Evolutionary conservation across 805 yeast species (phyloP).

Genomic region (Candida takata): DNA sequence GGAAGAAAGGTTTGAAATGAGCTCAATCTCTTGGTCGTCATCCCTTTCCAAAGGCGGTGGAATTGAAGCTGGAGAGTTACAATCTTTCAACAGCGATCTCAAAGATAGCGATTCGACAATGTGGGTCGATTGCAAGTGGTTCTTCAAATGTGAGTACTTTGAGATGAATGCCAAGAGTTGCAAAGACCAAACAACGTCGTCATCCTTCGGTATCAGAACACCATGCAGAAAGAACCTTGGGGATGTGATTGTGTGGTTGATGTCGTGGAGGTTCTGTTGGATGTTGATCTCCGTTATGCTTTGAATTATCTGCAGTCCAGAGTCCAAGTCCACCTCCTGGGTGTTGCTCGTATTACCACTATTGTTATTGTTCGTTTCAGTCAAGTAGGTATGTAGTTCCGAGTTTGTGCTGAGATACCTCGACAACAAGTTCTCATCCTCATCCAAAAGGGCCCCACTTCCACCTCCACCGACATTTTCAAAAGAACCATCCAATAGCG

Average conservation of each 20-base stretch:
- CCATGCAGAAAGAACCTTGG: conserved; percentile 61
- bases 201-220: conserved; percentile 80
- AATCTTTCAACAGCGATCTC: conserved; percentile 27
- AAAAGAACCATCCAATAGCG: no score
- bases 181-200: conserved; percentile 89
- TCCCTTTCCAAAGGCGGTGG: conserved; percentile 21
- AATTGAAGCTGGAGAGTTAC: conserved; percentile 18
- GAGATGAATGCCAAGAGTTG: conserved; percentile 91
- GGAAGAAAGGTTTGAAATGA: conserved; percentile 22
- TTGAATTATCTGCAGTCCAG: background rate
- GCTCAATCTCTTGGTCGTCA: conserved; percentile 37
- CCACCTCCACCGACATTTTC: no score
- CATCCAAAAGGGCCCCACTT: no score
- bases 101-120: conserved; percentile 64
- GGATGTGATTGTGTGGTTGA: conserved; percentile 25
- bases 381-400: conserved; percentile 7
- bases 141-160: conserved; percentile 77
- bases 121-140: conserved; percentile 66
- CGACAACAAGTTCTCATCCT: conserved; percentile 2
- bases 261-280: conserved; percentile 13
- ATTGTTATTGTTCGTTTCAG: conserved; percentile 1
- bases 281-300: conserved; percentile 8
- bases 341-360: no score
- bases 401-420: conserved; percentile 6
- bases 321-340: no score